Evolutionary conservation across 352 stramenopile species (phyloP).

Genomic region (Globisporangium camurandrum): DNA sequence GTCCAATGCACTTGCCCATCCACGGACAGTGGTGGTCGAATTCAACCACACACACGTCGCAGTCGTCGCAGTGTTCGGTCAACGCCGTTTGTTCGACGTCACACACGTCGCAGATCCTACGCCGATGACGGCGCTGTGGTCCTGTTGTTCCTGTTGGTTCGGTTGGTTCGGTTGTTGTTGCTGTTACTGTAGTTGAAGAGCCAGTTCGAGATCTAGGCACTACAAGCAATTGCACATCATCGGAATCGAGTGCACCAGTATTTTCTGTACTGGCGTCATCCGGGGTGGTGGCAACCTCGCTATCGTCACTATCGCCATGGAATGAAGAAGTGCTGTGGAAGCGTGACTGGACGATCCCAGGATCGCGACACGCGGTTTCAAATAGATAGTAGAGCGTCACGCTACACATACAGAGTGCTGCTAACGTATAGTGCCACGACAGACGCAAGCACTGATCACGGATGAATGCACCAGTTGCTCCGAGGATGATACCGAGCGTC

Average conservation of each 20-base stretch:
- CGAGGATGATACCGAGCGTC: slow-evolving; percentile 53
- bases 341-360: slow-evolving; percentile 46
- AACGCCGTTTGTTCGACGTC: slow-evolving; percentile 41
- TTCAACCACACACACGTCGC: slow-evolving; percentile 87
- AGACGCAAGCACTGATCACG: slow-evolving; percentile 39
- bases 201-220: no score
- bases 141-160: slow-evolving; percentile 9
- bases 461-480: slow-evolving; percentile 53
- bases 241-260: no score
- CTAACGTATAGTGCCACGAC: slow-evolving; percentile 45
- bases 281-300: background rate
- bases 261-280: no score
- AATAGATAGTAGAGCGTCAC: slow-evolving; percentile 68
- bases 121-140: slow-evolving; percentile 10
- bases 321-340: slow-evolving; percentile 22
- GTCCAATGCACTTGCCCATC: slow-evolving; percentile 93
- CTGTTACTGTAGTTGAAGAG: no score
- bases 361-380: slow-evolving; percentile 63
- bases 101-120: slow-evolving; percentile 60
- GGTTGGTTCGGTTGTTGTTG: no score
- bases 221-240: no score
- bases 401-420: slow-evolving; percentile 47
- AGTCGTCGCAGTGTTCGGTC: slow-evolving; percentile 90
- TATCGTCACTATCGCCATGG: slow-evolving; percentile 15
- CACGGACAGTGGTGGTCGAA: slow-evolving; percentile 91